Conservation (phyloP, 2,329 filamentous ascomycete genomes). For the Penicillium vulpinum region DNA sequence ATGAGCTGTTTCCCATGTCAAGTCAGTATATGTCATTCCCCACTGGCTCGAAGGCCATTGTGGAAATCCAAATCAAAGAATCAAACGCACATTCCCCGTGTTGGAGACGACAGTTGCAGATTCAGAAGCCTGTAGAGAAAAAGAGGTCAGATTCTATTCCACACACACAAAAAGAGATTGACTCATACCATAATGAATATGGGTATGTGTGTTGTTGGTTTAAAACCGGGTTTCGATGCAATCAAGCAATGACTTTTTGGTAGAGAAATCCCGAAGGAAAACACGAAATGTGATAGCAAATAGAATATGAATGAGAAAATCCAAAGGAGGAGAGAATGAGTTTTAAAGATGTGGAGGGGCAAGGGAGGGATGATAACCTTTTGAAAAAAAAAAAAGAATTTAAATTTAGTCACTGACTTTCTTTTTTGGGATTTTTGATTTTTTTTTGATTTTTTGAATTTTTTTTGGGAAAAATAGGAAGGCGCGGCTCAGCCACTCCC, state of each 20-base stretch:
- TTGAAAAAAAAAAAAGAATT: constrained; percentile 21
- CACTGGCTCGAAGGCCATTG: constrained; percentile 31
- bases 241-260: constrained; percentile 12
- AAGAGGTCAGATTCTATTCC: not conserved
- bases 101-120: constrained; percentile 48
- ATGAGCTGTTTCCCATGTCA: constrained; percentile 62
- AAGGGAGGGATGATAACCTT: constrained; percentile 19
- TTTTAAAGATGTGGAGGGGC: constrained; percentile 29
- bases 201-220: constrained; percentile 17
- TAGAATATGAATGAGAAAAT: constrained; percentile 21
- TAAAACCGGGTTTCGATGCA: constrained; percentile 7
- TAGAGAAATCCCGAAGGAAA: constrained; percentile 9
- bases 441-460: not conserved
- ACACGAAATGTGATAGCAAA: constrained; percentile 18
- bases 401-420: constrained; percentile 29
- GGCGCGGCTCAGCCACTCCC: constrained; percentile 19
- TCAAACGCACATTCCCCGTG: constrained; percentile 48
- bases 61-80: constrained; percentile 31
- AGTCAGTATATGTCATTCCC: constrained; percentile 45
- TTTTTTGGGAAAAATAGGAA: constrained; percentile 4
- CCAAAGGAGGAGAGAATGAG: constrained; percentile 25
- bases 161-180: not conserved
- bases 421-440: constrained; percentile 11
- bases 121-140: constrained; percentile 42
- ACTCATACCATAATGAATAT: constrained; percentile 32